Evolutionary conservation across 208 protist genomes (phyloP).

Genomic region (Leishmania tarentolae): DNA sequence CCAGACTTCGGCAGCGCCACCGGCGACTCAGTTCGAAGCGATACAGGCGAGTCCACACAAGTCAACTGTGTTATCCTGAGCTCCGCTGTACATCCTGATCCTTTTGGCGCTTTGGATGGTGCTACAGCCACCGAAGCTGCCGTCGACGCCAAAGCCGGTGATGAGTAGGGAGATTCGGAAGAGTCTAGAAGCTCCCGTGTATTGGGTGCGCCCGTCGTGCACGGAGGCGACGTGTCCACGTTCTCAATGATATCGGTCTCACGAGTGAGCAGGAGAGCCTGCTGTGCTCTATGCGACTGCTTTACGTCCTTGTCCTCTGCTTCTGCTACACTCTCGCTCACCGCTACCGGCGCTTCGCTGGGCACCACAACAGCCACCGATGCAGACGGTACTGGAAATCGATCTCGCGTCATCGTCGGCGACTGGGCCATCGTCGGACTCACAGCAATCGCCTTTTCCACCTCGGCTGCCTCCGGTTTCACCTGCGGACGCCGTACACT

Average conservation of each 20-base stretch:
- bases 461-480: not conserved
- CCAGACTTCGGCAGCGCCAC: not conserved
- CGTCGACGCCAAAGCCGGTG: not conserved
- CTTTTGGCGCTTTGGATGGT: not conserved
- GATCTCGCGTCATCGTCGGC: not conserved
- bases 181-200: not conserved
- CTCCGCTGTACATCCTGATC: not conserved
- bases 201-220: not conserved
- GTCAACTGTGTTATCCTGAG: not conserved
- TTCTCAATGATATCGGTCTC: conserved; percentile 7
- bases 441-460: not conserved
- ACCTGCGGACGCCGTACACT: not conserved
- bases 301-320: not conserved
- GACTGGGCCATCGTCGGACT: not conserved
- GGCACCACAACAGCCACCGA: not conserved
- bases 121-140: not conserved
- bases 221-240: conserved; percentile 10
- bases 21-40: not conserved
- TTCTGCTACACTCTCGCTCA: not conserved
- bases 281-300: not conserved
- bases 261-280: conserved; percentile 7
- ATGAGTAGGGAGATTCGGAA: not conserved
- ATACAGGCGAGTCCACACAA: not conserved
- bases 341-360: not conserved
- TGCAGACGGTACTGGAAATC: not conserved